phyloP scores from a whole-genome alignment of 257 asterid genomes.

The Jacaranda copaia region DNA sequence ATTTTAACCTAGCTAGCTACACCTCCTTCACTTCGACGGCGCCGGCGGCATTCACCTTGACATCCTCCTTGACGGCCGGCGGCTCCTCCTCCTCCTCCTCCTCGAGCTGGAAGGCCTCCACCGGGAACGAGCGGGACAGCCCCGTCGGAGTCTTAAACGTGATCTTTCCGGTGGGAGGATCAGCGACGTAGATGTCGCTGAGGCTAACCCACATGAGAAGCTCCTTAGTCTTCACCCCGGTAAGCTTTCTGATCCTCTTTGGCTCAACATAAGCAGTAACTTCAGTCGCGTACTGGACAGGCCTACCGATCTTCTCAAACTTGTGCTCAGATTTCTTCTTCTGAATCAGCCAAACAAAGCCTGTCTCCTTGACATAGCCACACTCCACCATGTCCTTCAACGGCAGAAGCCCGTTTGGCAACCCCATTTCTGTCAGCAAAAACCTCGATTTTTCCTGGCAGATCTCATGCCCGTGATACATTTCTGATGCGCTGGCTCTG shows the following conservation, averaged over 20 bases:
- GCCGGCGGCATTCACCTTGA: neutral
- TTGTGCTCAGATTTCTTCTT: conserved; percentile 58
- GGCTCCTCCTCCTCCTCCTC: conserved; percentile 28
- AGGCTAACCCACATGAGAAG: conserved; percentile 64
- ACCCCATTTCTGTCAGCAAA: conserved; percentile 55
- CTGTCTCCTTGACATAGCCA: conserved; percentile 63
- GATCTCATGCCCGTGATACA: conserved; percentile 58
- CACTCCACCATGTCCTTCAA: conserved; percentile 60
- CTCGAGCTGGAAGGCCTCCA: conserved; percentile 58
- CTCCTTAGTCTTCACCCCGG: conserved; percentile 79
- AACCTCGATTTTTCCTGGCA: conserved; percentile 62
- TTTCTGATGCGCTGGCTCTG: conserved; percentile 56
- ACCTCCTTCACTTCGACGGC: conserved; percentile 40
- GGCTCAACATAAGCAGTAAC: conserved; percentile 69
- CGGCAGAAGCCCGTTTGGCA: conserved; percentile 75
- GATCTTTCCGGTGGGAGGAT: conserved; percentile 58
- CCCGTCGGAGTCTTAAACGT: conserved; percentile 71
- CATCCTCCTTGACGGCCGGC: conserved; percentile 6
- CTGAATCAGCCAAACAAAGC: conserved; percentile 75
- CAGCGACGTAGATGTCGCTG: conserved; percentile 56
- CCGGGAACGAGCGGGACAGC: conserved; percentile 57
- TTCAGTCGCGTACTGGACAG: conserved; percentile 58
- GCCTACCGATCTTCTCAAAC: conserved; percentile 59
- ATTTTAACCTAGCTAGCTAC: neutral
- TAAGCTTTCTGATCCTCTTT: conserved; percentile 52